Base-by-base conservation (phyloP, 108 stramenopile genomes). In the Epithemia pelagica region DNA sequence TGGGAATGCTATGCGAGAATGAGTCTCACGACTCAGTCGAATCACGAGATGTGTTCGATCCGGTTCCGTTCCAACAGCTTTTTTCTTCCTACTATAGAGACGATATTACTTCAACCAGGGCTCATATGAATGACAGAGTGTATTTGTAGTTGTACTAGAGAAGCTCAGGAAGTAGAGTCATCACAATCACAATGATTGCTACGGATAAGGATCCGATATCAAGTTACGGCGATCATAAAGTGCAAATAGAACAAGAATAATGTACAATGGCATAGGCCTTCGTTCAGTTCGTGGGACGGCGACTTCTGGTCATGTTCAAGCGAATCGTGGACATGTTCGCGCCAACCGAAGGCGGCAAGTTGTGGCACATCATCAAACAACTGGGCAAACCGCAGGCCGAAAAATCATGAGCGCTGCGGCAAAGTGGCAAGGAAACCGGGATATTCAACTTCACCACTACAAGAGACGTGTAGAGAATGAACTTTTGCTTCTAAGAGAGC, bases 251-350 rank as follows among this genome's bases (percentile, higher is more conserved):
- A 46, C 37, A 46, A 46, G 10, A 46, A 59, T 28, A 28, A 68
- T 68, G 67, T 68, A 96, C 76, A 96, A 96, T 78, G 91, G 91
- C 26, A 92, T 96, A 32, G 95, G 95, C 15, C 77, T 96, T 30
- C 32, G 87, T n/a, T 75, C 90, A 28, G 91, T 90, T 63, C 89
- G 95, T 15, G 95, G 95, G 30, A 87, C 90, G 20, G 91, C 95
- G 23, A 96, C 95, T 26, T 90, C 88, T 2, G 95, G 95, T 26
- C 85, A 96, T 68, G 89, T 96, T 61, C 92, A 93, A 69, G 65
- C 73, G 56, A 96, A 92, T 67, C 82, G 84, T 2, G 80, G 90
- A 8, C 86, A 93, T 72, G 83, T 96, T 2, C 79, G 83, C n/a
- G 80, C 80, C 25, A 59, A 72, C 10, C 77, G 85, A n/a, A 69